A percentile compares a stretch with the other conserved stretches of the same genome.
These are phyloP conservation scores for Plantago lanceolata DNA, from an alignment of 305 asterid species.

Conservation along the genomic window DNA sequence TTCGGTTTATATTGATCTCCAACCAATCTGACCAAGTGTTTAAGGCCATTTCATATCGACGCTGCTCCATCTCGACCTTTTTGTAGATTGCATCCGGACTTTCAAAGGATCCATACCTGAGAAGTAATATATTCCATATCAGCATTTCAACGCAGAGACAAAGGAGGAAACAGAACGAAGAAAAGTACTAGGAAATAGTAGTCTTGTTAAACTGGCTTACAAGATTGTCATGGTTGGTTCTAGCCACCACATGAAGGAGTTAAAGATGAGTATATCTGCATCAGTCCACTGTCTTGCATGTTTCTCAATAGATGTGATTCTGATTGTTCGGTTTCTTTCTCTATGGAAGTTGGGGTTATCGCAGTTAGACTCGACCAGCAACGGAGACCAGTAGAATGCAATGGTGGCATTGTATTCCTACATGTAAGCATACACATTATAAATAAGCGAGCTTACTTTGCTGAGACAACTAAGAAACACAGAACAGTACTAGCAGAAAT, in stretches of 20 bases:
- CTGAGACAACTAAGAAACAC: background rate
- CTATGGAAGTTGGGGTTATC: conserved; percentile 40
- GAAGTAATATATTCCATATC: background rate
- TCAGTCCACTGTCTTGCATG: conserved; percentile 61
- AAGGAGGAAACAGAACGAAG: background rate
- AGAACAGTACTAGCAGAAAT: background rate
- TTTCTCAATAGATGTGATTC: conserved; percentile 42
- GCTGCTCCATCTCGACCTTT: conserved; percentile 34
- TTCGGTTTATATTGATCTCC: conserved; percentile 41
- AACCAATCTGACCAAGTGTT: conserved; percentile 70
- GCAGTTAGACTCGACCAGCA: conserved; percentile 64
- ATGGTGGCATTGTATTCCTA: conserved; percentile 66
- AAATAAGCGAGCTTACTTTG: background rate
- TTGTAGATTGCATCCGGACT: conserved; percentile 37
- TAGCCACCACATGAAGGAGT: conserved; percentile 63
- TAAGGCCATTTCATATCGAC: conserved; percentile 52
- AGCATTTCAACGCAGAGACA: background rate
- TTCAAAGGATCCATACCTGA: conserved; percentile 62
- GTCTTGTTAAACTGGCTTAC: conserved; percentile 30
- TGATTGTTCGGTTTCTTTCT: conserved; percentile 27
- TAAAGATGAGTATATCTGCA: conserved; percentile 65
- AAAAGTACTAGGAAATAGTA: background rate
- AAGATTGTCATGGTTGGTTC: conserved; percentile 38
- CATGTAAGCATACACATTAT: background rate
- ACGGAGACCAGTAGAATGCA: conserved; percentile 79